Conservation (phyloP, 2,329 filamentous ascomycete genomes). For the Cryoendolithus antarcticus region DNA sequence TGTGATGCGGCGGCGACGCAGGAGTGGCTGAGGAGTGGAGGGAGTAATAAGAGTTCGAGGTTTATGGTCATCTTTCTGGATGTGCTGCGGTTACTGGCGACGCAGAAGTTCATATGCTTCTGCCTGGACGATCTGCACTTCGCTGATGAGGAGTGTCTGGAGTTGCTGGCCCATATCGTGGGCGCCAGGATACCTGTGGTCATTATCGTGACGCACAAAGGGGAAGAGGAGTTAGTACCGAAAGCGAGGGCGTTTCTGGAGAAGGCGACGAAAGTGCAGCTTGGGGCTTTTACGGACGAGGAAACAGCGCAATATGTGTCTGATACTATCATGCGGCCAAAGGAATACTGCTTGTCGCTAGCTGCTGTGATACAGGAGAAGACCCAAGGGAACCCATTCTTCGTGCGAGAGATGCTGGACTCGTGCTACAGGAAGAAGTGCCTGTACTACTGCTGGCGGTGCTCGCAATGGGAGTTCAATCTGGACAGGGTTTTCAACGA, state of each 20-base stretch:
- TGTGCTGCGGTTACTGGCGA: slow-evolving; percentile 66
- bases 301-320: slow-evolving; percentile 76
- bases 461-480: slow-evolving; percentile 72
- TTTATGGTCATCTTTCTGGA: slow-evolving; percentile 83
- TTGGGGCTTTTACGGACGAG: slow-evolving; percentile 61
- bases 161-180: slow-evolving; percentile 72
- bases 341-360: slow-evolving; percentile 63
- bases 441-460: slow-evolving; percentile 81
- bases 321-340: slow-evolving; percentile 60
- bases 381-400: slow-evolving; percentile 79
- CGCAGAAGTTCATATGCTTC: slow-evolving; percentile 78
- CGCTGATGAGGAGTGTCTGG: slow-evolving; percentile 75
- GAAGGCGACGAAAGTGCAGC: slow-evolving; percentile 52
- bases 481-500: slow-evolving; percentile 76
- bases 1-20: slow-evolving; percentile 25
- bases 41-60: slow-evolving; percentile 46
- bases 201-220: slow-evolving; percentile 56
- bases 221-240: slow-evolving; percentile 27
- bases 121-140: slow-evolving; percentile 84
- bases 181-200: slow-evolving; percentile 68
- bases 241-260: slow-evolving; percentile 27
- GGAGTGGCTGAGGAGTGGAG: slow-evolving; percentile 34
- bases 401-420: slow-evolving; percentile 81
- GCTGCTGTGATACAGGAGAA: slow-evolving; percentile 81
- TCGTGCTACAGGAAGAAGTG: slow-evolving; percentile 76